Conservation (phyloP, 1,284 basidiomycete genomes). For the Ceratobasidium sp. region DNA sequence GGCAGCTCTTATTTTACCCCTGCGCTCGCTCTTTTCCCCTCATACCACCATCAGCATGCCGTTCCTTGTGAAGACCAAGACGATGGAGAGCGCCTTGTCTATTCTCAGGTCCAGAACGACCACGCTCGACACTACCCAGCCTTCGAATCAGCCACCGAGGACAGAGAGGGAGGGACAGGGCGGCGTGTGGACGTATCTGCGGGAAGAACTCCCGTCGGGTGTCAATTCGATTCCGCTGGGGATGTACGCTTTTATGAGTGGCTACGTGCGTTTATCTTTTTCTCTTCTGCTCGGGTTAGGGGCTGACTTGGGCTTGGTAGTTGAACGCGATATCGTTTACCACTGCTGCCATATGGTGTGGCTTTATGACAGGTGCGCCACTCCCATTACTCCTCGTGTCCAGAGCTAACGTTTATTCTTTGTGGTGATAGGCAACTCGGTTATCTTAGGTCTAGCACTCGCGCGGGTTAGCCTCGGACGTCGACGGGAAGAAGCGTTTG, state of each 20-base stretch:
- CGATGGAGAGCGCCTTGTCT: constrained; percentile 13
- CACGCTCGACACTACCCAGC: background rate
- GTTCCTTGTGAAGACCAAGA: constrained; percentile 17
- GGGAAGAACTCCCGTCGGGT: constrained; percentile 31
- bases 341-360: constrained; percentile 22
- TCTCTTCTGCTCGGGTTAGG: background rate
- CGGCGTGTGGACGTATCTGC: constrained; percentile 5
- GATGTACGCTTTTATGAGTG: constrained; percentile 35
- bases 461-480: constrained; percentile 19
- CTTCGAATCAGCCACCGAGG: too few relatives aligned
- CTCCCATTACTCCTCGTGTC: background rate
- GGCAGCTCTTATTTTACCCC: background rate
- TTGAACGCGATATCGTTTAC: constrained; percentile 32
- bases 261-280: constrained; percentile 23
- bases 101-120: constrained; percentile 24
- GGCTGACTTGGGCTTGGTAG: background rate
- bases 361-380: constrained; percentile 33
- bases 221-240: constrained; percentile 27
- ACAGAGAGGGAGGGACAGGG: background rate
- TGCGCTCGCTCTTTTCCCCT: background rate
- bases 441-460: constrained; percentile 30
- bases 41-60: background rate
- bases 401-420: constrained; percentile 2
- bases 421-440: constrained; percentile 30
- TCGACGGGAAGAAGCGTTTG: constrained; percentile 24